Conservation (phyloP, 2,329 filamentous ascomycete species). For the Fusarium multiceps region DNA sequence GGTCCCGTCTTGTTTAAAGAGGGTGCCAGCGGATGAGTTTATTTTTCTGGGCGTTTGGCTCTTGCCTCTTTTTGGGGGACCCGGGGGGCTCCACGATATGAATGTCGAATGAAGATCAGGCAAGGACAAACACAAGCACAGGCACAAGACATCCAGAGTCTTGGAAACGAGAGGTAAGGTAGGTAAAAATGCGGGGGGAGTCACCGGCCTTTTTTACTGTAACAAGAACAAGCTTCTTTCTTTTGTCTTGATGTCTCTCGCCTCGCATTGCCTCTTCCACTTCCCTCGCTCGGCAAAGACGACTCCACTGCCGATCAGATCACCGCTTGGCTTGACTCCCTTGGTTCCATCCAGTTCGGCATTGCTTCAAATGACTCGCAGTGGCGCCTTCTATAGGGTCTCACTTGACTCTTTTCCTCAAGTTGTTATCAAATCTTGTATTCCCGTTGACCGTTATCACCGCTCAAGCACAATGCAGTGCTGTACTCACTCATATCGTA, state of each 20-base stretch:
- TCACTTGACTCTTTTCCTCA: constrained; percentile 9
- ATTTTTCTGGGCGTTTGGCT: constrained; percentile 16
- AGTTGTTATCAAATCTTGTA: background rate
- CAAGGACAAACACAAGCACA: constrained; percentile 12
- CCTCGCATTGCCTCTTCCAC: background rate
- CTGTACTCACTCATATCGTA: background rate
- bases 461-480: constrained; percentile 6
- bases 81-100: constrained; percentile 3
- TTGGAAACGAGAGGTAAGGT: background rate
- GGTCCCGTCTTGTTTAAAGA: constrained; percentile 4
- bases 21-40: constrained; percentile 24
- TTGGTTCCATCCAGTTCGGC: background rate
- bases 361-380: constrained; percentile 42
- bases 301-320: constrained; percentile 46
- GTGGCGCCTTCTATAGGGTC: constrained; percentile 34
- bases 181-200: constrained; percentile 42
- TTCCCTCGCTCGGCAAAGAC: constrained; percentile 22
- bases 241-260: background rate
- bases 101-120: constrained; percentile 4
- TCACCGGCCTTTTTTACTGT: constrained; percentile 31
- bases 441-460: constrained; percentile 1
- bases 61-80: constrained; percentile 19
- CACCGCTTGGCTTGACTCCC: constrained; percentile 23
- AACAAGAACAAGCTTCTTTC: constrained; percentile 18
- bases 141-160: background rate